These are phyloP conservation scores for Pestalotiopsis sp. DNA, from an alignment of 2,329 filamentous ascomycete genomes.

Conservation along the genomic window DNA sequence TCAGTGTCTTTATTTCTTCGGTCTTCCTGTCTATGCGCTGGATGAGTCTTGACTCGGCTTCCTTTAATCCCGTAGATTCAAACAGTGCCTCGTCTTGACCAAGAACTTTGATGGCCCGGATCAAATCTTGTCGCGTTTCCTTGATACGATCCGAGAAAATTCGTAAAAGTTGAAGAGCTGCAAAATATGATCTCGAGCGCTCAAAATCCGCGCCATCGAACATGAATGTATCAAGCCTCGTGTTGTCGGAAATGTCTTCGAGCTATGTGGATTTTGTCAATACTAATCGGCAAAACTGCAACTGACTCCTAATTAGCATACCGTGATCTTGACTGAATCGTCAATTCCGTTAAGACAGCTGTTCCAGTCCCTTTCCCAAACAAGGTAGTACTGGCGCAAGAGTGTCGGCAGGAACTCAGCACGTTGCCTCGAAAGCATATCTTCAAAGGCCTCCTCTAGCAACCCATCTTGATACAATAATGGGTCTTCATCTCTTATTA, in stretches of 20 bases:
- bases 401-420: background rate
- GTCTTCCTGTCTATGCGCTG: background rate
- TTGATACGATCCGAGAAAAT: background rate
- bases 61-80: background rate
- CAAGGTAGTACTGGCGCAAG: background rate
- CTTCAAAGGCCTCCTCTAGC: too few species aligned
- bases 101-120: background rate
- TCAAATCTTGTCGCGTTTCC: background rate
- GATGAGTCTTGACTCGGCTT: background rate
- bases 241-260: background rate
- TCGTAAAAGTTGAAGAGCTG: background rate
- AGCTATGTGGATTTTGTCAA: background rate
- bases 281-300: background rate
- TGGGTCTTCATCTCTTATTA: too few species aligned
- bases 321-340: background rate
- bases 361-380: background rate
- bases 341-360: background rate
- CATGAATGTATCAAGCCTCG: background rate
- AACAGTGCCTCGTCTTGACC: background rate
- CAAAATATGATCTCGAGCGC: background rate
- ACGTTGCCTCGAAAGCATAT: too few species aligned
- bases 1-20: background rate
- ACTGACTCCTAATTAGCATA: background rate
- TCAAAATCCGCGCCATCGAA: background rate
- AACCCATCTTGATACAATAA: too few species aligned